These are phyloP conservation scores for Allium fistulosum DNA, from an alignment of 106 monocot genomes.

Conservation along the genomic window DNA sequence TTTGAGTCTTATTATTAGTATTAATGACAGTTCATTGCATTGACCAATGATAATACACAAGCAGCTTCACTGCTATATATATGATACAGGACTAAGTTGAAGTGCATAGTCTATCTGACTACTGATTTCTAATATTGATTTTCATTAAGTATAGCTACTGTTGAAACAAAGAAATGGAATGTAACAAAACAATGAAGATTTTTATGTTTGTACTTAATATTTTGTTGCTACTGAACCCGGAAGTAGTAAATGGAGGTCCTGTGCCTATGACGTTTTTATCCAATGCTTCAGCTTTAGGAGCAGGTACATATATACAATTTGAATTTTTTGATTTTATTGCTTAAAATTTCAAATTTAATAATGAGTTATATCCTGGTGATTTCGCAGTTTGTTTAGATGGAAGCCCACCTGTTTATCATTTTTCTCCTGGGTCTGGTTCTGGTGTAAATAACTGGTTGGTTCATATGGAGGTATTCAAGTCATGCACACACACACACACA, in stretches of 20 bases:
- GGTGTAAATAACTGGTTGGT: slow-evolving; percentile 27
- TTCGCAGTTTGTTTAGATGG: slow-evolving; percentile 29
- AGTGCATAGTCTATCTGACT: no score
- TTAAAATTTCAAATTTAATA: no score
- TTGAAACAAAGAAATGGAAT: no score
- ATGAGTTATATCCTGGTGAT: not conserved
- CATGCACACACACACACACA: no score
- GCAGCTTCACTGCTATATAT: no score
- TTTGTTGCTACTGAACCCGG: not conserved
- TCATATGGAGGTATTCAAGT: slow-evolving; percentile 18
- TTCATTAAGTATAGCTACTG: no score
- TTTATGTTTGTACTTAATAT: slow-evolving; percentile 3
- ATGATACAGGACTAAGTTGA: no score
- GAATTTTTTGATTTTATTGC: no score
- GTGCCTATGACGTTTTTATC: slow-evolving; percentile 8
- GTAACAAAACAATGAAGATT: not conserved
- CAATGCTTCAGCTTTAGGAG: slow-evolving; percentile 19
- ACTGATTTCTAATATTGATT: no score
- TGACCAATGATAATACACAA: no score
- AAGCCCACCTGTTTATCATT: slow-evolving; percentile 25
- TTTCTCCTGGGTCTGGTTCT: slow-evolving; percentile 24
- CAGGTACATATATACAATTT: not conserved
- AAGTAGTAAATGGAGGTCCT: not conserved
- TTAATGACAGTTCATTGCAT: no score
- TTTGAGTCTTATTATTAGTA: no score